Base-by-base conservation (phyloP, 768 basidiomycete genomes). In the Lentinus tigrinus region DNA sequence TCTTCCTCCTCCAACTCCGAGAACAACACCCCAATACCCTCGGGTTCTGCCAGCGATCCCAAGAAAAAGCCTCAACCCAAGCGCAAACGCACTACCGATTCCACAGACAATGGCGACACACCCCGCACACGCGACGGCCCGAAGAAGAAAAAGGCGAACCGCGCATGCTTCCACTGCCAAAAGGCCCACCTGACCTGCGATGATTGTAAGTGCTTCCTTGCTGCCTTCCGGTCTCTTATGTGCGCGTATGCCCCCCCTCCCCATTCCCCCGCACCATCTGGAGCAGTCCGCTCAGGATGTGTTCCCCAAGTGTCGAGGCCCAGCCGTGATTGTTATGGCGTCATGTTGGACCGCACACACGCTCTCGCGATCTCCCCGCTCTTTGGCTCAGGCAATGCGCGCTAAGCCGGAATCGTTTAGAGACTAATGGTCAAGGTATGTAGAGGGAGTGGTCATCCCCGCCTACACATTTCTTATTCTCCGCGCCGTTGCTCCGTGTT, bases 131-230 rank as follows among this genome's bases (percentile, higher is more conserved):
- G 82, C 70, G 88, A 90, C 54, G 85, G 85, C 1, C 89, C 89
- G 31, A 93, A 91, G 83, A 95, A 95, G 83, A 95, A 95, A 81
- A 95, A 95, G 74, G 93, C 94, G 0, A 91, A 84, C 66, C 85
- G 94, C 47, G 96, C 96, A 47, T 98, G 96, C 70, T 88, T 91
- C 61, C 91, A 93, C 65, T 98, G 96, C 72, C 95, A 98, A 75
- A 96, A 94, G 72, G 94, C 95, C 2, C 96, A 98, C 73, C 78
- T 98, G 64, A 98, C 96, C n/a, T 98, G 96, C 72, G 95, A 98
- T 72, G 96, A 98, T 69, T 86, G 96, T 97, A 69, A 71, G 91
- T 36, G 9, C 23, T 53, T 51, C 36, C 26, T 16, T 51, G 13
- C 55, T 47, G 23, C 39, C 50, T 36, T 26, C 54, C 17, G 28